A percentile compares a stretch with the other conserved stretches of the same genome.
Evolutionary conservation across 2,329 filamentous ascomycete species (phyloP).

Genomic region (Colletotrichum coccodes): DNA sequence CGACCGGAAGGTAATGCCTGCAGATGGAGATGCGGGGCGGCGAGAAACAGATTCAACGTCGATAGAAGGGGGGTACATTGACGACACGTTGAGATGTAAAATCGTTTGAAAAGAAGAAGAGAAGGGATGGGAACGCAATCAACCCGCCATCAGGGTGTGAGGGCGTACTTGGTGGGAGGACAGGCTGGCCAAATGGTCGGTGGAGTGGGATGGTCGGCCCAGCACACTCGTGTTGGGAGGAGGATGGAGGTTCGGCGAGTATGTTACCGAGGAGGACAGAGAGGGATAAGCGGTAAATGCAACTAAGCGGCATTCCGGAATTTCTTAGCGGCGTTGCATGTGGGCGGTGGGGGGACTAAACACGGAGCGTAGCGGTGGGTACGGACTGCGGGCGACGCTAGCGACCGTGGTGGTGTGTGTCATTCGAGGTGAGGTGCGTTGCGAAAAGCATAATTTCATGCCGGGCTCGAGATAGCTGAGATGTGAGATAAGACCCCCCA

Average conservation of each 20-base stretch:
- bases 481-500: constrained; percentile 18
- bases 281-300: constrained; percentile 27
- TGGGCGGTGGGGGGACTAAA: constrained; percentile 6
- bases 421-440: constrained; percentile 9
- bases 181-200: constrained; percentile 26
- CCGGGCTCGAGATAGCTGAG: constrained; percentile 7
- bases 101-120: background rate
- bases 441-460: constrained; percentile 26
- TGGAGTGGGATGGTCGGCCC: constrained; percentile 29
- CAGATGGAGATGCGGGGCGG: constrained; percentile 31
- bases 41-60: constrained; percentile 30
- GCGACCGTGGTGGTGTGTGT: constrained; percentile 19
- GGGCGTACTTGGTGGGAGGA: constrained; percentile 7
- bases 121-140: background rate
- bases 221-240: constrained; percentile 28
- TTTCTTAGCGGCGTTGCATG: constrained; percentile 16
- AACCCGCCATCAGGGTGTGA: background rate
- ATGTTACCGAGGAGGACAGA: constrained; percentile 15
- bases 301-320: constrained; percentile 15
- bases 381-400: constrained; percentile 18
- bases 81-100: background rate
- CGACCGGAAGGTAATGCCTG: constrained; percentile 29
- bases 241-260: constrained; percentile 25
- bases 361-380: constrained; percentile 20
- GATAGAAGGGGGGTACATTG: constrained; percentile 20